Percentiles rank a stretch among this genome's conserved stretches.
These are phyloP conservation scores for Pouteria glomerata DNA, from an alignment of 148 eudicot genomes.

Conservation along the genomic window DNA sequence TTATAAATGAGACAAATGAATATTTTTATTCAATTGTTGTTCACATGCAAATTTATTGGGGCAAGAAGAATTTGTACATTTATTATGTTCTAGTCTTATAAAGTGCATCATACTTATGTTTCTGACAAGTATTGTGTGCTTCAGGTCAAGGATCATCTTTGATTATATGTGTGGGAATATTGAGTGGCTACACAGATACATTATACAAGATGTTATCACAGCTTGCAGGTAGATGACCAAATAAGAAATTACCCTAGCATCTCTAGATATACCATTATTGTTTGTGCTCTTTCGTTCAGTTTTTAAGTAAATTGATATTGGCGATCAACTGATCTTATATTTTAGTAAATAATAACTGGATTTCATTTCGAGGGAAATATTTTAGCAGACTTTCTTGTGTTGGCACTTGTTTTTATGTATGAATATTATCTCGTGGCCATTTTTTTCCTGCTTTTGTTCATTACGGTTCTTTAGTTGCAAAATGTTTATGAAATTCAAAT, in stretches of 20 bases:
- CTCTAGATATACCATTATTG: no score
- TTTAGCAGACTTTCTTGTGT: background rate
- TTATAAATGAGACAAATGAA: background rate
- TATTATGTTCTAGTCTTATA: background rate
- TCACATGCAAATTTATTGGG: background rate
- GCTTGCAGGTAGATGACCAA: conserved; percentile 60
- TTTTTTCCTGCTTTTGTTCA: no score
- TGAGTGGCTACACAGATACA: conserved; percentile 86
- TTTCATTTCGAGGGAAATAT: background rate
- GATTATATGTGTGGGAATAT: conserved; percentile 86
- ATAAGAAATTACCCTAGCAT: background rate
- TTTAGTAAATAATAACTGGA: background rate
- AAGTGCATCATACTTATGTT: background rate
- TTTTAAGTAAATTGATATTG: background rate
- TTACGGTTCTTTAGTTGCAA: no score
- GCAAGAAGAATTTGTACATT: background rate
- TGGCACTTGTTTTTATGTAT: background rate
- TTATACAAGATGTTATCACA: conserved; percentile 80
- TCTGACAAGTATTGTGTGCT: conserved; percentile 20
- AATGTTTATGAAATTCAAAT: no score
- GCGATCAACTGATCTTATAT: background rate
- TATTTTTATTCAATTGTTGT: background rate
- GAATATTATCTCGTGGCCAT: no score
- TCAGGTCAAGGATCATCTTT: conserved; percentile 96
- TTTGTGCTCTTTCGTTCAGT: background rate